phyloP scores from a whole-genome alignment of 2,329 filamentous ascomycete genomes.

The Diaporthe humulicola region DNA sequence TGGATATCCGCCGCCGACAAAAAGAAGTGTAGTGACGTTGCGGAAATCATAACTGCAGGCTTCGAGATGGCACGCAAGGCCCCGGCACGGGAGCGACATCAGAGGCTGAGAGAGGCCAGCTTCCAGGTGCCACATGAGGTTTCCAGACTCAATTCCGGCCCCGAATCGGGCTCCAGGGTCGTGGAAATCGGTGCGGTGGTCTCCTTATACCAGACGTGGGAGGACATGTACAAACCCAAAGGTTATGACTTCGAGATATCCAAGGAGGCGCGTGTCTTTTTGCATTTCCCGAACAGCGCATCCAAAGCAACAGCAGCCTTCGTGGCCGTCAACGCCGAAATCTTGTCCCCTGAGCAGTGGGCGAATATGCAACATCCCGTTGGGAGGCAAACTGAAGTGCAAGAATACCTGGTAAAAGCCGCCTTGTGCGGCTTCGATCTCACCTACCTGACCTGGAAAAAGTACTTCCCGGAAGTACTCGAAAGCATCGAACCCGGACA shows the following conservation, averaged over 20 bases:
- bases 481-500: too few species aligned
- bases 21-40: not conserved
- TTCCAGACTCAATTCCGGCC: conserved; percentile 26
- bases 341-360: too few species aligned
- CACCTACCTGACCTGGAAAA: too few species aligned
- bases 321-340: conserved; percentile 24
- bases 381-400: too few species aligned
- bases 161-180: conserved; percentile 4
- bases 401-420: too few species aligned
- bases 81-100: not conserved
- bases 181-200: conserved; percentile 21
- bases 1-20: not conserved
- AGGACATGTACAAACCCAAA: too few species aligned
- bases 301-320: conserved; percentile 14
- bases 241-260: not conserved
- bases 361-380: too few species aligned
- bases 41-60: not conserved
- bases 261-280: conserved; percentile 10
- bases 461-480: too few species aligned
- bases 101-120: conserved; percentile 7
- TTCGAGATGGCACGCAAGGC: conserved; percentile 11
- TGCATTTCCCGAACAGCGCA: conserved; percentile 2
- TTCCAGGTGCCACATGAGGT: conserved; percentile 27
- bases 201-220: not conserved
- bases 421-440: too few species aligned